These are phyloP conservation scores for Achaetomium macrosporum DNA, from an alignment of 2,329 filamentous ascomycete genomes.

Conservation along the genomic window DNA sequence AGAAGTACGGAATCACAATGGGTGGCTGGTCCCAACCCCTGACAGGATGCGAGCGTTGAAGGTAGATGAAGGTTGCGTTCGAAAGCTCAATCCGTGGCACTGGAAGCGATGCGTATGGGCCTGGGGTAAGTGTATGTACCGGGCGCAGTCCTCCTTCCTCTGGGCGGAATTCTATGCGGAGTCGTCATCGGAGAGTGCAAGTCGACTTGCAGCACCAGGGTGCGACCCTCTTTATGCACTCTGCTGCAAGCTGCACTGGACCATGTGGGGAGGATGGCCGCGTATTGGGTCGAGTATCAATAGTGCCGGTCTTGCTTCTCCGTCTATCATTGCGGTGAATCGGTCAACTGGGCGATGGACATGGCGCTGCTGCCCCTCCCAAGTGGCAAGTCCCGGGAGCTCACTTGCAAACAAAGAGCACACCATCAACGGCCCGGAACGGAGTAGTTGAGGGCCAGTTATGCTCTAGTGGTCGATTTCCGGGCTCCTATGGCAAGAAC, in stretches of 20 bases:
- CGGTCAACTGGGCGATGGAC: neutral
- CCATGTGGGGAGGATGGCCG: conserved; percentile 13
- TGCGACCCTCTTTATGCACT: conserved; percentile 6
- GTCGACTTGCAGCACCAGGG: conserved; percentile 9
- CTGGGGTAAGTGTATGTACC: too few relatives aligned
- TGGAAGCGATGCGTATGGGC: neutral
- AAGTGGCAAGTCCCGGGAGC: too few relatives aligned
- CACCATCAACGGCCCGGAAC: too few relatives aligned
- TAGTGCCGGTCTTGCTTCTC: conserved; percentile 5
- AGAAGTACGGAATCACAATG: neutral
- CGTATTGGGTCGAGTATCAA: conserved; percentile 13
- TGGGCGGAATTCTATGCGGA: too few relatives aligned
- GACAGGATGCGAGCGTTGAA: neutral
- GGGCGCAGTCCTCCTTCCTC: too few relatives aligned
- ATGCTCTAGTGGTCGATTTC: neutral
- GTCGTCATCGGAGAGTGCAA: neutral
- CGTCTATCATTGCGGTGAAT: conserved; percentile 3
- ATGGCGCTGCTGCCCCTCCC: too few relatives aligned
- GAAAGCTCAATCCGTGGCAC: too few relatives aligned
- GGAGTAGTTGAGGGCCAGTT: too few relatives aligned
- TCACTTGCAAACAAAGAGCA: too few relatives aligned
- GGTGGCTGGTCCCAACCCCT: neutral
- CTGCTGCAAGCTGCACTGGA: conserved; percentile 11
- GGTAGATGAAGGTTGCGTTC: too few relatives aligned
- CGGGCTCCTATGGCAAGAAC: neutral